Percentiles rank a stretch among this genome's conserved stretches.
Evolutionary conservation across 78 protist species (phyloP).

Genomic region (Dictyostelium intermedium): DNA sequence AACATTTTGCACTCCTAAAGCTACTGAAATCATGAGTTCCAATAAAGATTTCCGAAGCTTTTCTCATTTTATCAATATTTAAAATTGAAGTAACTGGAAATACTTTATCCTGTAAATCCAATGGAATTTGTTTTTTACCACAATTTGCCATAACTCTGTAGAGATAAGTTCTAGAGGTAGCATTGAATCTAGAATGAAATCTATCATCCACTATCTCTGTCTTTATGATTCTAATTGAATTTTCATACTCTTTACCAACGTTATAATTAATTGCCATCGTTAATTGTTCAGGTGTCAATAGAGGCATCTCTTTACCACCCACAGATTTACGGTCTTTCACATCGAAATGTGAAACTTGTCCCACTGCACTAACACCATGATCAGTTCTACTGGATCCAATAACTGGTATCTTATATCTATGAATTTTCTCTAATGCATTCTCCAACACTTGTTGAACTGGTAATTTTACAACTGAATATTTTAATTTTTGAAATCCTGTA

Average conservation of each 20-base stretch:
- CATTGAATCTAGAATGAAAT: slow-evolving; percentile 35
- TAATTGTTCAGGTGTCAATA: slow-evolving; percentile 6
- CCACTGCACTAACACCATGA: slow-evolving; percentile 44
- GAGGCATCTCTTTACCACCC: neutral
- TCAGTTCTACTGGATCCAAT: slow-evolving; percentile 47
- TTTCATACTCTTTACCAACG: neutral
- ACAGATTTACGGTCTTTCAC: neutral
- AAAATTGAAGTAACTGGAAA: neutral
- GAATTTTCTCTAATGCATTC: slow-evolving; percentile 10
- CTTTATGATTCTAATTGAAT: slow-evolving; percentile 5
- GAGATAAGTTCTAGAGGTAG: slow-evolving; percentile 37
- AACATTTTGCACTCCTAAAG: slow-evolving; percentile 53
- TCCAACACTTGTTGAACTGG: slow-evolving; percentile 56
- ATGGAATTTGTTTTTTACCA: slow-evolving; percentile 17
- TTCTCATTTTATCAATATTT: slow-evolving; percentile 17
- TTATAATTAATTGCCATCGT: slow-evolving; percentile 41
- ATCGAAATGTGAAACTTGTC: slow-evolving; percentile 52
- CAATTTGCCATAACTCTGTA: slow-evolving; percentile 4
- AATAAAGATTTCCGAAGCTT: neutral
- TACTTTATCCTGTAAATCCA: slow-evolving; percentile 12
- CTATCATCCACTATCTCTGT: slow-evolving; percentile 14
- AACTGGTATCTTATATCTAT: neutral
- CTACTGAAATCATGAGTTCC: slow-evolving; percentile 53
- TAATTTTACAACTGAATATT: neutral
- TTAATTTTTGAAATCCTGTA: slow-evolving; percentile 50